These are phyloP conservation scores for Pleurotus cornucopiae DNA, from an alignment of 768 basidiomycete species.

Conservation along the genomic window DNA sequence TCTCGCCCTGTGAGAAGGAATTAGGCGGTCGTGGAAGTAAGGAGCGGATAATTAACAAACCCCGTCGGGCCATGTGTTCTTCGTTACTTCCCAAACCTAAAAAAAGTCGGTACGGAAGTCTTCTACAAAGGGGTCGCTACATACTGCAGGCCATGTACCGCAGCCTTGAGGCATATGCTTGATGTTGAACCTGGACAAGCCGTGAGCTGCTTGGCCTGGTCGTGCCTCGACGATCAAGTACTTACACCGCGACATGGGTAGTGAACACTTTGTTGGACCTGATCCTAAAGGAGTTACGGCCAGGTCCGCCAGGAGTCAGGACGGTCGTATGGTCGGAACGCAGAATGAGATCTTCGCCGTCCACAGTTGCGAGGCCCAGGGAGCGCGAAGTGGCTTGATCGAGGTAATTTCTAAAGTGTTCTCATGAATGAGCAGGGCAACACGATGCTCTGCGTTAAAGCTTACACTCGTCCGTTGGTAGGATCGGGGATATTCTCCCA, in stretches of 20 bases:
- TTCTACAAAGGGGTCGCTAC: not conserved
- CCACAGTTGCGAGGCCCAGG: slow-evolving; percentile 37
- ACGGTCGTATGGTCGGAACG: slow-evolving; percentile 36
- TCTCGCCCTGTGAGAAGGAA: slow-evolving; percentile 25
- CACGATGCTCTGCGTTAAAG: not conserved
- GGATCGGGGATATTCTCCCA: slow-evolving; percentile 51
- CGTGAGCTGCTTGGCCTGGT: not conserved
- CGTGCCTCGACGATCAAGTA: not conserved
- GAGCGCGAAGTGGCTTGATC: slow-evolving; percentile 29
- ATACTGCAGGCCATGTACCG: slow-evolving; percentile 42
- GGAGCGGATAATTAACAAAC: slow-evolving; percentile 15
- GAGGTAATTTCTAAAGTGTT: slow-evolving; percentile 9
- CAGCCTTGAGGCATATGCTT: slow-evolving; percentile 55
- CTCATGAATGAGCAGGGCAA: not conserved
- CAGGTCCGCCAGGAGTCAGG: slow-evolving; percentile 30
- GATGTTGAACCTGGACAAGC: slow-evolving; percentile 29
- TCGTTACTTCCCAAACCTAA: slow-evolving; percentile 43
- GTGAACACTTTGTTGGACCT: slow-evolving; percentile 30
- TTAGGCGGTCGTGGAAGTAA: not conserved
- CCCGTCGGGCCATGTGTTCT: slow-evolving; percentile 43
- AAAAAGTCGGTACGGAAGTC: not conserved
- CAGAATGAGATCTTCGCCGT: slow-evolving; percentile 32
- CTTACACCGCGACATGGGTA: slow-evolving; percentile 31
- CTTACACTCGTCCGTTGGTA: slow-evolving; percentile 60
- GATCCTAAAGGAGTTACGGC: slow-evolving; percentile 38